Evolutionary conservation across 139 green algal genomes (phyloP).

Genomic region (Closterium sp.): DNA sequence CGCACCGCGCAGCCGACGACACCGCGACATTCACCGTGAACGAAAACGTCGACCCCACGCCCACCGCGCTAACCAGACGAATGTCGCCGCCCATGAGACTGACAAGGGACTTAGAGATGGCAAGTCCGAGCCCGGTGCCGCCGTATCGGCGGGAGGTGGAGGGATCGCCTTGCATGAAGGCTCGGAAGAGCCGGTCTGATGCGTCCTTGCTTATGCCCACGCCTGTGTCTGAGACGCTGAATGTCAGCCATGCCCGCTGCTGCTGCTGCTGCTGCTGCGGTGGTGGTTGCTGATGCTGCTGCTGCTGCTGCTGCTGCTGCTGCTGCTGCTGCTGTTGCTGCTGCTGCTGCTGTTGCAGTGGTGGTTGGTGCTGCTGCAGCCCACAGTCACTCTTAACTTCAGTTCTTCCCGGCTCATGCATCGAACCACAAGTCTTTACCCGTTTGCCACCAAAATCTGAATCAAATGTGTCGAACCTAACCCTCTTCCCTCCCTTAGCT

Average conservation of each 20-base stretch:
- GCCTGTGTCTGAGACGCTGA: constrained; percentile 30
- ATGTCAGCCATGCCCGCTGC: not conserved
- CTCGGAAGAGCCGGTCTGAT: constrained; percentile 13
- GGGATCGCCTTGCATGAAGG: constrained; percentile 25
- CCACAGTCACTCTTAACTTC: no score
- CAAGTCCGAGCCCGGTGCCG: constrained; percentile 16
- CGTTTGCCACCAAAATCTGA: no score
- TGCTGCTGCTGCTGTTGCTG: not conserved
- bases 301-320: not conserved
- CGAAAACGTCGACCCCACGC: constrained; percentile 23
- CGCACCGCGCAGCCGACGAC: not conserved
- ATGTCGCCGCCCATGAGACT: constrained; percentile 28
- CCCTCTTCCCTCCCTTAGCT: no score
- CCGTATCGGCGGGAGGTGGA: not conserved
- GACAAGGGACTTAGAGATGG: constrained; percentile 32
- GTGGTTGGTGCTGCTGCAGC: not conserved
- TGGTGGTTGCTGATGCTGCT: not conserved
- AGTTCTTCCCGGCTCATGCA: no score
- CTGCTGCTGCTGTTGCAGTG: not conserved
- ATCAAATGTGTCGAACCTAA: no score
- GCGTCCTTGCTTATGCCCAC: constrained; percentile 22
- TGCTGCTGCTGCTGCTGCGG: not conserved
- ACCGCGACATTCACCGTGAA: constrained; percentile 3
- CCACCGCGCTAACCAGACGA: not conserved
- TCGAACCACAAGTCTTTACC: no score